Evolutionary conservation across 2,329 filamentous ascomycete species (phyloP).

Genomic region (Ilyonectria destructans): DNA sequence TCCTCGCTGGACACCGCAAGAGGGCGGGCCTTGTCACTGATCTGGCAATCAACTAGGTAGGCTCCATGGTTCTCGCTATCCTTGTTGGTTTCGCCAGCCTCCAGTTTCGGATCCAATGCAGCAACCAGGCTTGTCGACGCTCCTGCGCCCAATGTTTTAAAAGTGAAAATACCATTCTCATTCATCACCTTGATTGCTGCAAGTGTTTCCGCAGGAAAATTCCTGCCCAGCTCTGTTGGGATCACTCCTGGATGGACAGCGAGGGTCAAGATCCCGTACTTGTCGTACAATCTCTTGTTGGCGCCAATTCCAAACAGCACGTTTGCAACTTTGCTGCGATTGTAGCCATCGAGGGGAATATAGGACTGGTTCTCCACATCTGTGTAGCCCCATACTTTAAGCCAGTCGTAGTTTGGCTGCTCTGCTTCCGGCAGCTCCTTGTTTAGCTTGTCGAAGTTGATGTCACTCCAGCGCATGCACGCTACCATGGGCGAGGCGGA

Average conservation of each 20-base stretch:
- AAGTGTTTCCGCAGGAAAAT: constrained; percentile 35
- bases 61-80: constrained; percentile 49
- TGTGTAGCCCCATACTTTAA: constrained; percentile 35
- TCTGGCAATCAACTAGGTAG: constrained; percentile 50
- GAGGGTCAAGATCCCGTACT: constrained; percentile 53
- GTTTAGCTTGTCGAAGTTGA: constrained; percentile 58
- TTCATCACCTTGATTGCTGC: constrained; percentile 38
- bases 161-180: constrained; percentile 17
- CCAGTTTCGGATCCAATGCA: constrained; percentile 52
- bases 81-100: constrained; percentile 28
- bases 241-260: constrained; percentile 55
- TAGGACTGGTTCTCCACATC: constrained; percentile 41
- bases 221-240: constrained; percentile 51
- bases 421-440: constrained; percentile 41
- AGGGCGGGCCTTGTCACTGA: constrained; percentile 36
- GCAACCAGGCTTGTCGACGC: constrained; percentile 51
- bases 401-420: constrained; percentile 31
- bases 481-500: constrained; percentile 59
- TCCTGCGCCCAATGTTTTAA: constrained; percentile 51
- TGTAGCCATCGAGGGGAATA: constrained; percentile 48
- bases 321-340: constrained; percentile 50
- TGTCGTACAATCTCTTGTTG: constrained; percentile 45
- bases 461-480: constrained; percentile 60
- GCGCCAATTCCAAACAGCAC: constrained; percentile 48
- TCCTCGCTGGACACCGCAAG: constrained; percentile 45